Percentiles rank a stretch among this genome's conserved stretches.
phyloP scores from a whole-genome alignment of 805 yeast genomes.

The Wickerhamomyces bovis region DNA sequence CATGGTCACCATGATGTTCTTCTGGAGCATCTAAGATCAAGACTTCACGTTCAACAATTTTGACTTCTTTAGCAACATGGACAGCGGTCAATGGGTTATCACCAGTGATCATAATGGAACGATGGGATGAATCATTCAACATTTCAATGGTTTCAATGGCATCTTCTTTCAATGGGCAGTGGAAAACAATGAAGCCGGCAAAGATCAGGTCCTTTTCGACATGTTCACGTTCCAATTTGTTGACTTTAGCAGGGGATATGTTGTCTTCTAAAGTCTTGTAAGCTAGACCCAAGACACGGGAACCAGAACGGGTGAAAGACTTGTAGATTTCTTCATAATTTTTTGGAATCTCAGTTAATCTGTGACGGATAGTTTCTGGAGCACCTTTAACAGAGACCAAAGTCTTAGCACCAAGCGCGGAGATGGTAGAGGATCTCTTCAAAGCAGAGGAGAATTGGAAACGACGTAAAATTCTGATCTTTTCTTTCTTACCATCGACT shows the following conservation, averaged over 20 bases:
- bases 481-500: slow-evolving; percentile 29
- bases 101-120: slow-evolving; percentile 97
- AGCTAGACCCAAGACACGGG: slow-evolving; percentile 94
- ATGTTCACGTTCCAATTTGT: slow-evolving; percentile 62
- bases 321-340: slow-evolving; percentile 82
- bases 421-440: slow-evolving; percentile 89
- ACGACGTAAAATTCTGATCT: slow-evolving; percentile 76
- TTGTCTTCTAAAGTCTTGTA: slow-evolving; percentile 61
- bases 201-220: slow-evolving; percentile 72
- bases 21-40: slow-evolving; percentile 84
- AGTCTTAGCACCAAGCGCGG: slow-evolving; percentile 48
- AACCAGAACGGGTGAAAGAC: slow-evolving; percentile 89
- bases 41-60: slow-evolving; percentile 75
- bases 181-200: slow-evolving; percentile 94
- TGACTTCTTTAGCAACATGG: slow-evolving; percentile 93
- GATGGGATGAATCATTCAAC: slow-evolving; percentile 93
- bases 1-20: slow-evolving; percentile 51
- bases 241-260: slow-evolving; percentile 43
- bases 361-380: slow-evolving; percentile 85
- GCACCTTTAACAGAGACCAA: slow-evolving; percentile 95
- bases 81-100: slow-evolving; percentile 98
- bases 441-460: slow-evolving; percentile 96
- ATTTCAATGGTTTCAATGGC: slow-evolving; percentile 85
- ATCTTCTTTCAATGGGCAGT: slow-evolving; percentile 92
- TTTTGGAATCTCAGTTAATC: slow-evolving; percentile 66